Conservation (phyloP, 805 yeast species). For the Cyberlindnera misumaiensis region DNA sequence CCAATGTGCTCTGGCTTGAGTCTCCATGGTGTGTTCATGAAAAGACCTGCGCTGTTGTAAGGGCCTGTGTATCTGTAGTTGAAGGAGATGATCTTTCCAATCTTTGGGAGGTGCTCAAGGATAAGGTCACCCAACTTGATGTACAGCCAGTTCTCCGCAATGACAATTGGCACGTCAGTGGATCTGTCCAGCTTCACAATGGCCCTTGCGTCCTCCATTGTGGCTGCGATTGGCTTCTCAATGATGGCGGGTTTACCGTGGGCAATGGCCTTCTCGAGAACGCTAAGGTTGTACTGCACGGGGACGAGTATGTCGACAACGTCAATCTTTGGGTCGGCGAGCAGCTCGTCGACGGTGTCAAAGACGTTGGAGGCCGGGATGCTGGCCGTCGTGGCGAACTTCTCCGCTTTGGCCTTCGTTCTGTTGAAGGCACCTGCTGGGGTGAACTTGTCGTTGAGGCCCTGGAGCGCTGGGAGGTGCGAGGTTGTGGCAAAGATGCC, state of each 20-base stretch:
- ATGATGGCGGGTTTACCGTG: slow-evolving; percentile 72
- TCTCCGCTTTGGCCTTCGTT: slow-evolving; percentile 75
- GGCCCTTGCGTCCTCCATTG: slow-evolving; percentile 69
- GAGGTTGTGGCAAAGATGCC: slow-evolving; percentile 83
- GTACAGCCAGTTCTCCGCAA: slow-evolving; percentile 86
- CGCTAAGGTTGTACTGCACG: slow-evolving; percentile 69
- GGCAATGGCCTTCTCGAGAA: slow-evolving; percentile 62
- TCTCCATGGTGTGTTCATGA: slow-evolving; percentile 77
- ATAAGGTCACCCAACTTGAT: slow-evolving; percentile 51
- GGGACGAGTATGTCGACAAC: slow-evolving; percentile 84
- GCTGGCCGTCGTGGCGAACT: slow-evolving; percentile 60
- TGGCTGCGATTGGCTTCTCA: slow-evolving; percentile 93
- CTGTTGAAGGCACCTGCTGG: slow-evolving; percentile 76
- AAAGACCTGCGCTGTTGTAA: slow-evolving; percentile 53
- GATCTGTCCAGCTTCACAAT: slow-evolving; percentile 60
- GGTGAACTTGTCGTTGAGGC: slow-evolving; percentile 41
- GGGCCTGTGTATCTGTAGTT: slow-evolving; percentile 72
- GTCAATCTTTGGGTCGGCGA: slow-evolving; percentile 62
- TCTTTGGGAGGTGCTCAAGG: slow-evolving; percentile 52
- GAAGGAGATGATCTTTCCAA: slow-evolving; percentile 67
- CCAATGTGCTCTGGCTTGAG: slow-evolving; percentile 87
- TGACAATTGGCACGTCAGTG: slow-evolving; percentile 60
- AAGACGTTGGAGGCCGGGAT: slow-evolving; percentile 34
- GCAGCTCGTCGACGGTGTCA: slow-evolving; percentile 29
- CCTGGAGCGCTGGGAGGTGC: slow-evolving; percentile 70